phyloP scores from a whole-genome alignment of 2,329 filamentous ascomycete genomes.

The Diaporthe helianthi region DNA sequence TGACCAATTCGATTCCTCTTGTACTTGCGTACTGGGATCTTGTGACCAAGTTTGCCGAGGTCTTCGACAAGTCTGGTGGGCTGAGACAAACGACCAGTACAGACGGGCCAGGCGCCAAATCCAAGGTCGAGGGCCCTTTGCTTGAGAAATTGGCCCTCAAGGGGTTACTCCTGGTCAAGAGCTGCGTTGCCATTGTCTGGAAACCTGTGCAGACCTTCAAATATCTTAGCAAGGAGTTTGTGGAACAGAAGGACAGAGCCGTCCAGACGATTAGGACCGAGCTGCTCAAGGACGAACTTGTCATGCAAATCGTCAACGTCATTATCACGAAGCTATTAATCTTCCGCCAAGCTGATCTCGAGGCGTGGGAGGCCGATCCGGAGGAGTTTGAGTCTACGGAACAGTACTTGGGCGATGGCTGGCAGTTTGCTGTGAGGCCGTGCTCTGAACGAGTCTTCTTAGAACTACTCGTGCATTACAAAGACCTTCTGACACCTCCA shows the following conservation, averaged over 20 bases:
- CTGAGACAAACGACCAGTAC: slow-evolving; percentile 53
- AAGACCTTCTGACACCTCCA: slow-evolving; percentile 78
- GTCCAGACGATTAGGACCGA: slow-evolving; percentile 73
- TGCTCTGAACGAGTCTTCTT: slow-evolving; percentile 95
- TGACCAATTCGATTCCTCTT: slow-evolving; percentile 81
- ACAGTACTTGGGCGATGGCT: slow-evolving; percentile 83
- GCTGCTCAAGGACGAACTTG: slow-evolving; percentile 77
- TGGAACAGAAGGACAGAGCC: slow-evolving; percentile 77
- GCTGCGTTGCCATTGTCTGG: slow-evolving; percentile 86
- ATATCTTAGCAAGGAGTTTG: slow-evolving; percentile 76
- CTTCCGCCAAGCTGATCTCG: slow-evolving; percentile 83
- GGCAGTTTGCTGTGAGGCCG: slow-evolving; percentile 90
- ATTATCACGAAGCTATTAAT: slow-evolving; percentile 89
- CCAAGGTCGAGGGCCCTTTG: slow-evolving; percentile 66
- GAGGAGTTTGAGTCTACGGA: slow-evolving; percentile 95
- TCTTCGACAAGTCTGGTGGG: slow-evolving; percentile 69
- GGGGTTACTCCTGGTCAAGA: slow-evolving; percentile 80
- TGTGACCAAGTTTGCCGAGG: slow-evolving; percentile 76
- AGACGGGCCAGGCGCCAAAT: slow-evolving; percentile 49
- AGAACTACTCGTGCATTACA: slow-evolving; percentile 89
- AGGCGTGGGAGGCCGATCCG: slow-evolving; percentile 92
- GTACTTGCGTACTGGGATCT: slow-evolving; percentile 87
- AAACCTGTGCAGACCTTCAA: slow-evolving; percentile 83
- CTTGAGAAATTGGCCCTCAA: slow-evolving; percentile 83
- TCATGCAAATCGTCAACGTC: slow-evolving; percentile 81